These are phyloP conservation scores for Fusarium sp. DNA, from an alignment of 2,329 filamentous ascomycete genomes.

Conservation along the genomic window DNA sequence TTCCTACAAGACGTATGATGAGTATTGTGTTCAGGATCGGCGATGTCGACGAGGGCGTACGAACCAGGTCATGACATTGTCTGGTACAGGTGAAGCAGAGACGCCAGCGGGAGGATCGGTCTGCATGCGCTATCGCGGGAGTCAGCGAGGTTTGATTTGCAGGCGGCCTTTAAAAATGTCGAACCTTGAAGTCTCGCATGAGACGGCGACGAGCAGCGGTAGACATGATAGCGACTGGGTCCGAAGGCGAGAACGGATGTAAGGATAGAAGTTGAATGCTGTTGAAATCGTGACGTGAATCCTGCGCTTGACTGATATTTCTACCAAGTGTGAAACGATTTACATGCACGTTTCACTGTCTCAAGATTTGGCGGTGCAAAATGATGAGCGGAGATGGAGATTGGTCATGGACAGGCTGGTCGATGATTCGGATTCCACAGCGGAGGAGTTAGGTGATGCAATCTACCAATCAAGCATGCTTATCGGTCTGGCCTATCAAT, in stretches of 20 bases:
- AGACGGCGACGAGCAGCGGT: constrained; percentile 94
- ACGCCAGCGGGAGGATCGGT: constrained; percentile 97
- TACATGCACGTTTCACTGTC: constrained; percentile 24
- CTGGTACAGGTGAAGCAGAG: constrained; percentile 93
- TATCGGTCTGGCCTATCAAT: constrained; percentile 25
- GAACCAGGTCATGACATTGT: constrained; percentile 98
- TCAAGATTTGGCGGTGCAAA: constrained; percentile 24
- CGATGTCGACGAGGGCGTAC: constrained; percentile 43
- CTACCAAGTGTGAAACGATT: constrained; percentile 2
- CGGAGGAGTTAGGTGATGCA: constrained; percentile 26
- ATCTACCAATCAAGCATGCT: constrained; percentile 40
- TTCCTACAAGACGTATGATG: constrained; percentile 72
- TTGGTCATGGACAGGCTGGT: constrained; percentile 44
- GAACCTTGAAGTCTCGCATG: constrained; percentile 99
- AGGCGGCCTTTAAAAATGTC: not conserved
- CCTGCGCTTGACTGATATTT: not conserved
- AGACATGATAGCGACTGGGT: constrained; percentile 66
- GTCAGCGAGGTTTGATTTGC: constrained; percentile 20
- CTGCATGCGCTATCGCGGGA: constrained; percentile 85
- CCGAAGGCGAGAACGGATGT: constrained; percentile 1
- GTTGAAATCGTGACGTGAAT: not conserved
- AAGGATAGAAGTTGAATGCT: not conserved
- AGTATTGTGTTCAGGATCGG: constrained; percentile 32
- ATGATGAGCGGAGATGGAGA: constrained; percentile 40
- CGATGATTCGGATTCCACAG: constrained; percentile 27